Evolutionary conservation across 2,329 filamentous ascomycete species (phyloP), one percentile per base, ranked within the genome.

Genomic region (Didymella arachidicola): DNA sequence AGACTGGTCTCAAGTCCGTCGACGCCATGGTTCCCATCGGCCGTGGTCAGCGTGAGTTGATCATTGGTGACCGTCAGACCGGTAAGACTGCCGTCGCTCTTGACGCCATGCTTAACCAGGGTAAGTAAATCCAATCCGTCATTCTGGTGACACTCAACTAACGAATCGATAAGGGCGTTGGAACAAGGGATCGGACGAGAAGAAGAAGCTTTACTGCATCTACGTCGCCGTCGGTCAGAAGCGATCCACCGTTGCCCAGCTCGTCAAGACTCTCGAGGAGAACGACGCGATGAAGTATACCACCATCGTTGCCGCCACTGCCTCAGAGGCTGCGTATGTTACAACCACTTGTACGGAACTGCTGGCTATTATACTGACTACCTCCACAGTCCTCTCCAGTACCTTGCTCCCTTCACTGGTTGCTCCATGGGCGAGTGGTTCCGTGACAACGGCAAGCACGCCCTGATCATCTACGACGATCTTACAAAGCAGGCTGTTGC

Each of bases 11-110:
- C 76, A 99, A 99, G 88, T 97, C 92, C 75, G 87, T 99, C 85
- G 95, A 99, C 80, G 93, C 95, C 84, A 98, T 99, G 95, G 95
- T 99, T 75, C 95, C 95, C 77, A 97, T 99, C 76, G 95, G 95
- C 81, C 95, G 95, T 94, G 95, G 95, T 79, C 95, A 99, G 88
- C 95, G 95, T 94, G 95, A 99, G 87, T 86, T 99, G 88, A 98
- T 99, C 82, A 99, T 99, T 83, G 95, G 95, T 86, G 95, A 99
- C 81, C 95, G 95, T 93, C 95, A 99, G 85, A 99, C 95, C 76
- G 95, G 95, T 83, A 99, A 99, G 91, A 99, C 95, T 79, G 95
- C 95, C 77, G 94, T 99, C 79, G 94, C 90, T 77, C 92, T 99
- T 65, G 95, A 99, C 81, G 89, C 94, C 81, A 98, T 99, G 74